Base-by-base conservation (phyloP, 2,329 filamentous ascomycete species). In the Aquanectria penicillioides region DNA sequence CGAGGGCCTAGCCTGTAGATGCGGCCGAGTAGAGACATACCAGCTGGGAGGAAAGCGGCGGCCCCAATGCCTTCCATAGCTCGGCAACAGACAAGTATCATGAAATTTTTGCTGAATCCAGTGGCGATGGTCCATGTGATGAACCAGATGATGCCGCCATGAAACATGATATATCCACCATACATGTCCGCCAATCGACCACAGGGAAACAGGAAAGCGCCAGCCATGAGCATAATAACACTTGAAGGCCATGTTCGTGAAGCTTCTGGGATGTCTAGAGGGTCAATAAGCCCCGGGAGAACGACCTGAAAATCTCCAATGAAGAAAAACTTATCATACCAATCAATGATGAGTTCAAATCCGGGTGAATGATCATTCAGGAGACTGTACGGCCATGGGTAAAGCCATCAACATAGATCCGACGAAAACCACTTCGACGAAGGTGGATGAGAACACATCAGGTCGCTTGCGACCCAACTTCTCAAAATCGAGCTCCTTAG, bases 231-330 rank as follows among this genome's bases (percentile, higher is more conserved):
- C 5, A 89, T 87, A 31, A 87, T 82, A 38, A 86, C 80, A 67
- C 76, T 88, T 73, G 76, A 86, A 67, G 75, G 90, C 90, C 85
- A 92, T 76, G 77, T 91, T 76, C 69, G 83, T 69, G 70, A 87
- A 50, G 69, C 82, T 69, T 72, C 80, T 0, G 90, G 86, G 41
- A 94, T 92, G 44, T 86, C 61, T 7, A 94, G 80, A 5, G 86
- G 81, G 33, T 75, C 71, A 23, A 86, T 79, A 11, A 94, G 74
- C 0, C 85, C 85, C 1, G 91, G 91, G 1, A 93, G 76, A 22
- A 93, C 84, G 65, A 90, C 88, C 44, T 82, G 83, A 71, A 93
- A 94, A 13, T 91, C 91, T 49, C 88, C 90, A 34, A 93, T 84
- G 71, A 89, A 88, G 73, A 89, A 93, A n/a, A 73, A 92, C 90